Evolutionary conservation across 192 early-diverging fungal species (phyloP), one percentile per base, ranked within the genome.

Genomic region (Coemansia sp.): DNA sequence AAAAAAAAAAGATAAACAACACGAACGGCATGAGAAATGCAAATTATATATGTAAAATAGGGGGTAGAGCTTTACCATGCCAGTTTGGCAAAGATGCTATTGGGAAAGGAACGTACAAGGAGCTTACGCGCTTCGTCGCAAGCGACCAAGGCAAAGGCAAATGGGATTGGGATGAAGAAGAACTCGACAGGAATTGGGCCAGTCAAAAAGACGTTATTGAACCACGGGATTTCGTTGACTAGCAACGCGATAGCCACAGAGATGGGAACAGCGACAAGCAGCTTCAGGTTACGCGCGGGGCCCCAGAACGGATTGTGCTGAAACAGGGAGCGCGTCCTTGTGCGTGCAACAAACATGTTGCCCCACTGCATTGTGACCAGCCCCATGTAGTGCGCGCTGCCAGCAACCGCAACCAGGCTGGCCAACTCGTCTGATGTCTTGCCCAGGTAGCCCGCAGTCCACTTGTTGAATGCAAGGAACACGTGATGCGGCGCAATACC

Each of bases 51-150:
- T n/a, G n/a, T n/a, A n/a, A 40, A 48, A 8, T 6, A 1, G 15
- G 8, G 29, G 29, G 29, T 1, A 2, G 29, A 3, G 5, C 9
- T 35, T 35, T 70, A 79, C 76, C 76, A 79, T 0, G 76, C 76
- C 5, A 79, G 1, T 3, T 52, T 49, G 0, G 76, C 76, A 9
- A 74, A 36, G 17, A 66, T 17, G 35, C 68, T 67, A 9, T 13
- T 25, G 0, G 76, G 76, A 22, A 55, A 68, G 33, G 59, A 17
- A 15, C 89, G 68, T 7, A 87, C 86, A 10, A 73, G 35, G 25
- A 72, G 29, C 63, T 90, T 90, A 35, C 89, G 66, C 17, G 79
- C 19, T 66, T 90, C 89, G 56, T 90, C 89, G 29, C 81, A 65
- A 3, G 72, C 40, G 22, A 90, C 32, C 50, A 90, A 71, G n/a